phyloP scores from a whole-genome alignment of 805 yeast species.

The Candida pini region DNA sequence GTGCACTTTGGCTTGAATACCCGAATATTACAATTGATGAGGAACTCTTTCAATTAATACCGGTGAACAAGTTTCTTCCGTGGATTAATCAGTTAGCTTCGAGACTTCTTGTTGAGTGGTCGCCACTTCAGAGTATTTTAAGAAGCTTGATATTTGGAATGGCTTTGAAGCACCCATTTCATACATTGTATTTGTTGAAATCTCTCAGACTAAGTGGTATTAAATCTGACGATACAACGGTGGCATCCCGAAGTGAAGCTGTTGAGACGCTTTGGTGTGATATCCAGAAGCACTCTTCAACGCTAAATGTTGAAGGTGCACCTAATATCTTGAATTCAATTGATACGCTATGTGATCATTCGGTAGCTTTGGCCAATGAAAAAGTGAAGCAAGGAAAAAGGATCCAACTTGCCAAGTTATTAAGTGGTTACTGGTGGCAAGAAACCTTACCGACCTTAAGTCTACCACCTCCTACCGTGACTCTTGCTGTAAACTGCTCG shows the following conservation, averaged over 20 bases:
- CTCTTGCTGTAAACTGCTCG: slow-evolving; percentile 36
- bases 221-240: slow-evolving; percentile 31
- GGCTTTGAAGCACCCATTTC: slow-evolving; percentile 61
- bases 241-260: slow-evolving; percentile 43
- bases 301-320: slow-evolving; percentile 8
- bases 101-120: slow-evolving; percentile 44
- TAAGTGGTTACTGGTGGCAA: slow-evolving; percentile 55
- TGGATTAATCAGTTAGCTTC: slow-evolving; percentile 86
- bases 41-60: slow-evolving; percentile 35
- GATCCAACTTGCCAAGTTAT: slow-evolving; percentile 31
- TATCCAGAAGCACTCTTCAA: slow-evolving; percentile 20
- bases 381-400: slow-evolving; percentile 32
- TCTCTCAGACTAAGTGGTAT: slow-evolving; percentile 41
- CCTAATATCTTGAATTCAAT: slow-evolving; percentile 36
- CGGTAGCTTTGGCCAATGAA: slow-evolving; percentile 45
- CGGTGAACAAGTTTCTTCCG: slow-evolving; percentile 59
- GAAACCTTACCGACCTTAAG: slow-evolving; percentile 34
- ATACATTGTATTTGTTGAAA: slow-evolving; percentile 57
- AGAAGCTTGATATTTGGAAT: slow-evolving; percentile 30
- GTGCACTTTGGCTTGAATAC: slow-evolving; percentile 77
- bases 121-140: slow-evolving; percentile 51
- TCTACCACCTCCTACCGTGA: slow-evolving; percentile 66
- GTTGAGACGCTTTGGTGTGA: slow-evolving; percentile 44
- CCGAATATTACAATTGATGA: slow-evolving; percentile 27
- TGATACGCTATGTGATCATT: slow-evolving; percentile 43